Conservation (phyloP, 306 rosid species). For the Prunus mira region DNA sequence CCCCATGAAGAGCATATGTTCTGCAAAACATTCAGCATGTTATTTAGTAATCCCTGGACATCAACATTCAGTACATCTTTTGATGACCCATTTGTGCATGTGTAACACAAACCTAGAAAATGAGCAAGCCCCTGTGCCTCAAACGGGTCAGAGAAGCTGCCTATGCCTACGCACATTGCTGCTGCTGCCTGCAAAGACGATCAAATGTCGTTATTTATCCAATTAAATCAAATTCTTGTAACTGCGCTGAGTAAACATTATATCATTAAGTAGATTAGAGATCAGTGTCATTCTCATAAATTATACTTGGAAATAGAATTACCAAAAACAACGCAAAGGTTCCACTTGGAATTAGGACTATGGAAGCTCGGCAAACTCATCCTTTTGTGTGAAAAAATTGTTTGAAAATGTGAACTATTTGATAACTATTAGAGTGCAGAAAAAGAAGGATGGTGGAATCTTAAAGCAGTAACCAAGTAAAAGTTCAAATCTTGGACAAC, state of each 20-base stretch:
- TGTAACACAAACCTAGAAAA: constrained; percentile 61
- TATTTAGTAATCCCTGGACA: not conserved
- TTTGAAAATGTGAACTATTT: not conserved
- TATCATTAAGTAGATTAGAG: not conserved
- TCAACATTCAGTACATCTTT: not conserved
- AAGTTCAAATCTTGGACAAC: not conserved
- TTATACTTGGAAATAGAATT: not conserved
- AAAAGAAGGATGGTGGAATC: not conserved
- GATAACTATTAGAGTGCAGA: not conserved
- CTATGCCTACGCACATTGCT: constrained; percentile 94
- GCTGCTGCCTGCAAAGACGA: constrained; percentile 79
- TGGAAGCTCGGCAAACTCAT: not conserved
- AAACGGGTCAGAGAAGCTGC: constrained; percentile 86
- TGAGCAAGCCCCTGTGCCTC: constrained; percentile 98
- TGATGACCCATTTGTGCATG: not conserved
- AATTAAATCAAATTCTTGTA: constrained; percentile 14
- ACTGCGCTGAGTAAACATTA: not conserved
- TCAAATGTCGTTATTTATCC: not conserved
- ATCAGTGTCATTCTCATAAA: not conserved
- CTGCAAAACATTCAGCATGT: constrained; percentile 44
- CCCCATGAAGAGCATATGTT: constrained; percentile 99
- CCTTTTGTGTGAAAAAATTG: not conserved
- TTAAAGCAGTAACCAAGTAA: not conserved
- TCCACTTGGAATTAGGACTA: not conserved
- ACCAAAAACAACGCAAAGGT: not conserved